A percentile compares a stretch with the other conserved stretches of the same genome.
These are phyloP conservation scores for Metschnikowia continentalis DNA, from an alignment of 805 yeast species.

Conservation along the genomic window DNA sequence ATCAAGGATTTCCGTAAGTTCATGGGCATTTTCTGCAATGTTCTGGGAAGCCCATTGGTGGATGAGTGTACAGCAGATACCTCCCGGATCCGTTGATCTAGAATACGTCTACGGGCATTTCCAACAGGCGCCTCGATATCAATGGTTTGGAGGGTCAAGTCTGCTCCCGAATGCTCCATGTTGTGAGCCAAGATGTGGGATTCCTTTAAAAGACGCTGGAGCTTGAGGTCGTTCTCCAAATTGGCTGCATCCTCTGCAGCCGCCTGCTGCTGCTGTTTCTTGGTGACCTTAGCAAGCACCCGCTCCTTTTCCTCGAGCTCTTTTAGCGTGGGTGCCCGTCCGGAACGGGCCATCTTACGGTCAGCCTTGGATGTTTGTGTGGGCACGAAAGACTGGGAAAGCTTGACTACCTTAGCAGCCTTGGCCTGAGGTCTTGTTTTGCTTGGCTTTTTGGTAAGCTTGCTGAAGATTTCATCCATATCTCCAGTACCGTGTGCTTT, in stretches of 20 bases:
- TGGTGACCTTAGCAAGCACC: slow-evolving; percentile 24
- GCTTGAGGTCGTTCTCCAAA: slow-evolving; percentile 63
- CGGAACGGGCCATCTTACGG: slow-evolving; percentile 50
- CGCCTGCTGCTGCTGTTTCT: slow-evolving; percentile 32
- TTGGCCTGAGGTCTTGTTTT: not conserved
- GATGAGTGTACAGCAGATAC: slow-evolving; percentile 41
- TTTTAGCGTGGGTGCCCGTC: slow-evolving; percentile 52
- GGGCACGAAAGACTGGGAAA: slow-evolving; percentile 32
- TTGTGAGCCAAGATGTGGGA: slow-evolving; percentile 57
- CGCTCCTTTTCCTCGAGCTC: slow-evolving; percentile 27
- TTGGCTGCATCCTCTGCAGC: slow-evolving; percentile 46
- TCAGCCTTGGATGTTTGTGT: slow-evolving; percentile 41
- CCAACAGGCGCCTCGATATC: slow-evolving; percentile 64
- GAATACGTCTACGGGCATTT: slow-evolving; percentile 60
- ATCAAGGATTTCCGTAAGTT: slow-evolving; percentile 81
- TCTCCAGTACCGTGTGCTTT: not conserved
- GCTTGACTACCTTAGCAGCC: slow-evolving; percentile 48
- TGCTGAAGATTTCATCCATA: not conserved
- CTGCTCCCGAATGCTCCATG: slow-evolving; percentile 58
- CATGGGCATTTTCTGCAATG: slow-evolving; percentile 83
- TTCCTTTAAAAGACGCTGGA: slow-evolving; percentile 66
- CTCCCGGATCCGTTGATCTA: slow-evolving; percentile 53
- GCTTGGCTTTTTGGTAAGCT: slow-evolving; percentile 1
- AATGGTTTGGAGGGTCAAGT: slow-evolving; percentile 56
- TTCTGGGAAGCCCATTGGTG: slow-evolving; percentile 41